Evolutionary conservation across 2,329 filamentous ascomycete genomes (phyloP).

Genomic region (Pseudogymnoascus sp.): DNA sequence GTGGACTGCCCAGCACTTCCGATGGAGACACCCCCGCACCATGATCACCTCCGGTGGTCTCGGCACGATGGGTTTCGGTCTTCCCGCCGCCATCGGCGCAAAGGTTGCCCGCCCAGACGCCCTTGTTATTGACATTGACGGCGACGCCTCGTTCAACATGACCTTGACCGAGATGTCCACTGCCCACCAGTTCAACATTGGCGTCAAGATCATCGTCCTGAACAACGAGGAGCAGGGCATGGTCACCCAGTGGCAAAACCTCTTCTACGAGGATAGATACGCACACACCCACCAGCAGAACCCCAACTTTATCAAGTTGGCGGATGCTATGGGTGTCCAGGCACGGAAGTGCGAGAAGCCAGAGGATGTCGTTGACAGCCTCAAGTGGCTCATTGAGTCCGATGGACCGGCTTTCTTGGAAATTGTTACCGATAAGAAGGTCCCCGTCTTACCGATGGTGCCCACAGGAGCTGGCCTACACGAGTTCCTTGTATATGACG

Average conservation of each 20-base stretch:
- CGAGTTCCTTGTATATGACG: conserved; percentile 87
- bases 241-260: conserved; percentile 97
- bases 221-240: conserved; percentile 99
- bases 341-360: conserved; percentile 66
- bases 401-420: conserved; percentile 92
- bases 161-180: conserved; percentile 92
- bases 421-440: conserved; percentile 84
- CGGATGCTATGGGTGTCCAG: conserved; percentile 85
- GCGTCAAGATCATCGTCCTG: conserved; percentile 86
- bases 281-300: conserved; percentile 91
- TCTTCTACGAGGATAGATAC: conserved; percentile 93
- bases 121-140: conserved; percentile 85
- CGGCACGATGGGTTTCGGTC: conserved; percentile 91
- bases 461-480: conserved; percentile 80
- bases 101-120: conserved; percentile 67
- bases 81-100: conserved; percentile 90
- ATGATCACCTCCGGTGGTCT: conserved; percentile 97
- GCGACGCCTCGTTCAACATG: conserved; percentile 99
- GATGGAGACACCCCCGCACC: conserved; percentile 83
- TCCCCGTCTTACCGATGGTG: conserved; percentile 97
- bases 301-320: conserved; percentile 91
- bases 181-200: conserved; percentile 92
- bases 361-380: conserved; percentile 66
- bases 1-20: conserved; percentile 97
- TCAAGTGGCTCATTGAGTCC: conserved; percentile 83